Percentiles rank a stretch among this genome's conserved stretches.
Conservation (phyloP, 495 filamentous ascomycete species). For the Geoglossum glabrum region DNA sequence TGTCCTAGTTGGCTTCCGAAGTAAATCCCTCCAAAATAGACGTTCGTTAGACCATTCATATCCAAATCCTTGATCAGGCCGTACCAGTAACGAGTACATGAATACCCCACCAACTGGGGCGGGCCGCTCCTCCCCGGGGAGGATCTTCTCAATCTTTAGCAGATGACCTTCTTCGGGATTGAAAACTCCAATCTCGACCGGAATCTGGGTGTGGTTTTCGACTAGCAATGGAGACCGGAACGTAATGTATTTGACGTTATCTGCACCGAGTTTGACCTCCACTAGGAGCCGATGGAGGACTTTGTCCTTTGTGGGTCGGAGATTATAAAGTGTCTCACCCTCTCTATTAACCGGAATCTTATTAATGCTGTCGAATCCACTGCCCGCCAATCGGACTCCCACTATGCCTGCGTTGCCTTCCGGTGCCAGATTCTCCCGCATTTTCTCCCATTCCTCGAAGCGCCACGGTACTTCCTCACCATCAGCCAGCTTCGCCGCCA, state of each 20-base stretch:
- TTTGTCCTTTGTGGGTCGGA: slow-evolving; percentile 64
- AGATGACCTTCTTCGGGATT: slow-evolving; percentile 75
- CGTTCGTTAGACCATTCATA: slow-evolving; percentile 83
- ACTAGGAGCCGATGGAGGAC: slow-evolving; percentile 78
- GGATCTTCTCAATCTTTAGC: slow-evolving; percentile 92
- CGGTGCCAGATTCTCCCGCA: slow-evolving; percentile 74
- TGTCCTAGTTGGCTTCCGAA: slow-evolving; percentile 63
- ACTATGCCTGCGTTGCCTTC: slow-evolving; percentile 62
- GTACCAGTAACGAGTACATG: slow-evolving; percentile 71
- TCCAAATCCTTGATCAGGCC: slow-evolving; percentile 91
- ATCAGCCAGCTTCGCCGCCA: slow-evolving; percentile 64
- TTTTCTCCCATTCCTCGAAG: slow-evolving; percentile 85
- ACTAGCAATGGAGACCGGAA: slow-evolving; percentile 86
- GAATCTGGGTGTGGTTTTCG: slow-evolving; percentile 96
- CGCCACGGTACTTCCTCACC: slow-evolving; percentile 88
- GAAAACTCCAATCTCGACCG: slow-evolving; percentile 84
- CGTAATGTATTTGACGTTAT: slow-evolving; percentile 96
- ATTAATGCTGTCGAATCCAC: slow-evolving; percentile 76
- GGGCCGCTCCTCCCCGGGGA: slow-evolving; percentile 76
- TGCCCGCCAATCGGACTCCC: slow-evolving; percentile 70
- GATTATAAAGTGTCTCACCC: slow-evolving; percentile 71
- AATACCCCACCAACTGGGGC: slow-evolving; percentile 85
- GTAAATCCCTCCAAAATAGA: slow-evolving; percentile 78
- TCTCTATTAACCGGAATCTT: slow-evolving; percentile 84
- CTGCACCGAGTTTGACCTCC: slow-evolving; percentile 69